These are phyloP conservation scores for Mycena citricolor DNA, from an alignment of 1,284 basidiomycete genomes.

Conservation along the genomic window DNA sequence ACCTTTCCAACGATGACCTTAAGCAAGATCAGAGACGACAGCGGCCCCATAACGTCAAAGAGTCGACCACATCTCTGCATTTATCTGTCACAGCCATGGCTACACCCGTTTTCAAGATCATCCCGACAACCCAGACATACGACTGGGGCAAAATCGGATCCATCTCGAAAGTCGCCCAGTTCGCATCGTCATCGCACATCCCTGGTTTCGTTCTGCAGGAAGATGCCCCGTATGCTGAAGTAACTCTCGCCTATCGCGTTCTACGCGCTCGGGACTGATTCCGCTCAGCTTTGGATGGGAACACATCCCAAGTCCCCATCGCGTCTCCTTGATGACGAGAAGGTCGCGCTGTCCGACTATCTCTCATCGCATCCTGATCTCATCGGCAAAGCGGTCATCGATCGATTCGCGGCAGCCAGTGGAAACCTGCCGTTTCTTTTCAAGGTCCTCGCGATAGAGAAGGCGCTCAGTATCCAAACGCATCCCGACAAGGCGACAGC, in stretches of 20 bases:
- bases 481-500: conserved; percentile 95
- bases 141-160: conserved; percentile 73
- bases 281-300: conserved; percentile 93
- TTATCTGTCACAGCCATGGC: too few relatives aligned
- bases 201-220: conserved; percentile 47
- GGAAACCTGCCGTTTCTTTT: conserved; percentile 91
- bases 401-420: conserved; percentile 56
- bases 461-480: conserved; percentile 95
- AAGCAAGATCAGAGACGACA: too few relatives aligned
- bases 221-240: conserved; percentile 56
- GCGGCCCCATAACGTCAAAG: too few relatives aligned
- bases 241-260: conserved; percentile 26
- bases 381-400: conserved; percentile 63
- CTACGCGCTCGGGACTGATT: conserved; percentile 1
- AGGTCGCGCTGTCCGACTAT: conserved; percentile 55
- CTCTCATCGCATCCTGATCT: conserved; percentile 67
- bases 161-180: conserved; percentile 61
- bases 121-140: conserved; percentile 69
- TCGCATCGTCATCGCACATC: conserved; percentile 34
- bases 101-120: conserved; percentile 65
- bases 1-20: too few relatives aligned
- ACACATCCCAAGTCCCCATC: conserved; percentile 92
- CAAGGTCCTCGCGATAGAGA: conserved; percentile 92
- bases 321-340: conserved; percentile 46
- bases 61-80: too few relatives aligned